These are phyloP conservation scores for Penicillium digitatum DNA, from an alignment of 2,329 filamentous ascomycete genomes.

Conservation along the genomic window DNA sequence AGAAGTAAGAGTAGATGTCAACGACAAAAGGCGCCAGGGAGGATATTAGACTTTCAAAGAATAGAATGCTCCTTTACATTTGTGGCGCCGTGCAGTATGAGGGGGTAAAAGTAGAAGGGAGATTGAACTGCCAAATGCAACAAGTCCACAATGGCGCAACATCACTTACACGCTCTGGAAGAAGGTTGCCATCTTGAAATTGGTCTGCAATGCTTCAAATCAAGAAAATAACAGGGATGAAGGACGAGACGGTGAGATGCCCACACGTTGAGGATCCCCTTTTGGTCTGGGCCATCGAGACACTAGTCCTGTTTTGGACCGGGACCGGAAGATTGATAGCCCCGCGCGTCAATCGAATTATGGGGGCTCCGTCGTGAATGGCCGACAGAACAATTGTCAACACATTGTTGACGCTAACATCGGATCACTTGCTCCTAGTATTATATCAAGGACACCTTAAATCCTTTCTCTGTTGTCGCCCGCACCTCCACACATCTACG, in stretches of 20 bases:
- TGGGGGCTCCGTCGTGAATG: conserved; percentile 2
- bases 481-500: not conserved
- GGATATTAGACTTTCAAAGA: conserved; percentile 13
- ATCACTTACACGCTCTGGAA: conserved; percentile 49
- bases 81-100: conserved; percentile 24
- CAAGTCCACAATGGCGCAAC: conserved; percentile 2
- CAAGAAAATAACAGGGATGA: conserved; percentile 5
- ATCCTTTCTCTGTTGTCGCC: not conserved
- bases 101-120: conserved; percentile 13
- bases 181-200: conserved; percentile 45
- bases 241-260: conserved; percentile 11
- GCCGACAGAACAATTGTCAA: not conserved
- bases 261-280: conserved; percentile 13
- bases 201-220: conserved; percentile 10
- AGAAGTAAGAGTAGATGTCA: conserved; percentile 3
- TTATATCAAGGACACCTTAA: not conserved
- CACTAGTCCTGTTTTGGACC: conserved; percentile 12
- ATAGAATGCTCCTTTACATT: conserved; percentile 19
- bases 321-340: not conserved
- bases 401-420: not conserved
- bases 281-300: conserved; percentile 16
- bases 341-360: conserved; percentile 1
- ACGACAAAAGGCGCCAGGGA: not conserved
- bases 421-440: not conserved
- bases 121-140: conserved; percentile 1